Base-by-base conservation (phyloP, 2,329 filamentous ascomycete genomes). In the Penicillium nordicum region DNA sequence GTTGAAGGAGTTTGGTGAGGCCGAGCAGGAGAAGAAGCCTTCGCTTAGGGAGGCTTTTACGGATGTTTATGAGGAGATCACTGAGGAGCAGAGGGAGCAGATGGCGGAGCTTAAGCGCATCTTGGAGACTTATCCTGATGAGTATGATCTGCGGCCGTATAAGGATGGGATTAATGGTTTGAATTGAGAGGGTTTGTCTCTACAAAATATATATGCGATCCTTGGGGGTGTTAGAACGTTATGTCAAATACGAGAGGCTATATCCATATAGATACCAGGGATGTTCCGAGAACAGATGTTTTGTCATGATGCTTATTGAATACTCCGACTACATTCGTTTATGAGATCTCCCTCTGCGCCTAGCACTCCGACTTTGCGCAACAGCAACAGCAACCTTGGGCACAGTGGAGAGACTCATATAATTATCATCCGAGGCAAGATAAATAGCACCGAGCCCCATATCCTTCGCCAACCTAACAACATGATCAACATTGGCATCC, bases 51-150 rank as follows among this genome's bases (percentile, higher is more conserved):
- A 79, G 47, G 80, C 82, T 52, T 97, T 97, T 73, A 86, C 89
- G 64, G 94, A 94, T 72, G 84, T 97, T 1, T 99, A 97, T 74
- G 91, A 94, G 72, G 84, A 91, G 44, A 66, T 97, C 64, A 97
- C 92, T 0, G 87, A 89, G 45, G 92, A 96, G 66, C 79, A 89
- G 58, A 83, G 80, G 71, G 81, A 77, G 41, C 94, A 99, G 79
- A 92, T 90, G 78, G 76, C 76, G 61, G 83, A 92, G 76, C 78
- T 97, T 67, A 89, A 80, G 69, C 82, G 84, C n/a, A 82, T 96
- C 50, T 70, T 99, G 49, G 85, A 93, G 64, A 86, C 82, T 65
- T 99, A 97, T 76, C 92, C 93, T 0, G 86, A 89, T 36, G 94
- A 99, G 79, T 99, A 99, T 74, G 92, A 97, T 73, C 70, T 94